Evolutionary conservation across 1,284 basidiomycete species (phyloP).

Genomic region (Pterula multifida): DNA sequence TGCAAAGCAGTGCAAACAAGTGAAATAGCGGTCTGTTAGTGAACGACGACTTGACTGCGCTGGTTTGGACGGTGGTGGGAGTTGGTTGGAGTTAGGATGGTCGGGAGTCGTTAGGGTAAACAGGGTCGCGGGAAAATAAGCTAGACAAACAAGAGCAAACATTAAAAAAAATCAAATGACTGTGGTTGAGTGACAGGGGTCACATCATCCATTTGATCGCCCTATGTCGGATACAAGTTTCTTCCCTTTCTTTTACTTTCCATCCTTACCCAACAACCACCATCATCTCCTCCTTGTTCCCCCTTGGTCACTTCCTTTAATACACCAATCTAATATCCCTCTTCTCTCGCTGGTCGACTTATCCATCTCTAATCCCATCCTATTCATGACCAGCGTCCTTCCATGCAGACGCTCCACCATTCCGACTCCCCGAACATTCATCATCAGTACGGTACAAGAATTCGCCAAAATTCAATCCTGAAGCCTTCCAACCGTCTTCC

Average conservation of each 20-base stretch:
- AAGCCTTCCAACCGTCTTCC: conserved; percentile 38
- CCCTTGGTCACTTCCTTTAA: conserved; percentile 12
- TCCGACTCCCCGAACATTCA: conserved; percentile 20
- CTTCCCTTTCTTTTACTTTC: conserved; percentile 18
- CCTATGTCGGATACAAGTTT: conserved; percentile 2
- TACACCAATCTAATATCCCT: conserved; percentile 7
- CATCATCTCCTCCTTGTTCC: conserved; percentile 11
- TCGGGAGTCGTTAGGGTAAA: neutral
- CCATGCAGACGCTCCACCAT: conserved; percentile 22
- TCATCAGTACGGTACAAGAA: conserved; percentile 43
- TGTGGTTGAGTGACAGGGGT: conserved; percentile 3
- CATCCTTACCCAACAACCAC: conserved; percentile 16
- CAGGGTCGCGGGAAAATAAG: neutral
- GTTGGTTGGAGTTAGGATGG: neutral
- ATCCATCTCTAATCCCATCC: neutral
- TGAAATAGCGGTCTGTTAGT: too few species aligned
- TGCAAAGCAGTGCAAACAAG: neutral
- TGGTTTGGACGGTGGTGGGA: too few species aligned
- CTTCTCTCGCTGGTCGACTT: conserved; percentile 28
- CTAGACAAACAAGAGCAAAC: neutral
- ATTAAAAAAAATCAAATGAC: conserved; percentile 2
- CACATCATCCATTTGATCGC: conserved; percentile 1
- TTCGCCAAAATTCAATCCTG: conserved; percentile 27
- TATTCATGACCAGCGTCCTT: conserved; percentile 14
- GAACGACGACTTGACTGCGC: too few species aligned